phyloP scores from a whole-genome alignment of 202 grass and related monocot species.

The Digitaria exilis region DNA sequence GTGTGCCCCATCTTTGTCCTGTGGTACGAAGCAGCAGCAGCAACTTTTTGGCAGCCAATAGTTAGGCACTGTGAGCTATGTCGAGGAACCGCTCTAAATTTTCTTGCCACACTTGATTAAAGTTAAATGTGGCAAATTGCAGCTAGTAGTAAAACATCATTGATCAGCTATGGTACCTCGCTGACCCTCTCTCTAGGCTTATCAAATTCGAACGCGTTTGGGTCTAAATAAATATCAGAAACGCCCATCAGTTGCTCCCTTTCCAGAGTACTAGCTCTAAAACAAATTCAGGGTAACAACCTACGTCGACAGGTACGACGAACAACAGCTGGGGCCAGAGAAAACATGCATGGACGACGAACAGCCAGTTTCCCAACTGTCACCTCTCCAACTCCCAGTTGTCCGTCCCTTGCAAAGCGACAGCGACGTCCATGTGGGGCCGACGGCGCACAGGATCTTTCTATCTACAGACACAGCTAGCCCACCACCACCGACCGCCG shows the following conservation, averaged over 20 bases:
- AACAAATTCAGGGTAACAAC: neutral
- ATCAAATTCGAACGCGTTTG: neutral
- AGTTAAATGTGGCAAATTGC: too few species aligned
- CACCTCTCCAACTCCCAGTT: constrained; percentile 8
- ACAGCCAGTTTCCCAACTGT: neutral
- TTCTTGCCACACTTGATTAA: too few species aligned
- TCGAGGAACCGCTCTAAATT: too few species aligned
- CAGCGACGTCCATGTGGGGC: constrained; percentile 24
- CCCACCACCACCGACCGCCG: neutral
- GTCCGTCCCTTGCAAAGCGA: neutral
- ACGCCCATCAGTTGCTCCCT: neutral
- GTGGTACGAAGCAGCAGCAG: too few species aligned
- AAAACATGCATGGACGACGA: neutral
- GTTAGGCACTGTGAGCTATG: too few species aligned
- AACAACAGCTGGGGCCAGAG: neutral
- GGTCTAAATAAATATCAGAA: neutral
- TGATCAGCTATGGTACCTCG: neutral
- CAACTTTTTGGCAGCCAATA: too few species aligned
- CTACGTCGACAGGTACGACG: neutral
- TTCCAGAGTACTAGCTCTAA: neutral
- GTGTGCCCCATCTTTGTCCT: too few species aligned
- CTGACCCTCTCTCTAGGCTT: neutral
- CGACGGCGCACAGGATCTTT: neutral
- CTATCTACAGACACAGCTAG: constrained; percentile 9
- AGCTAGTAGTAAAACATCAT: too few species aligned